A percentile compares a stretch with the other conserved stretches of the same genome.
These are phyloP conservation scores for Xylaria polymorpha DNA, from an alignment of 2,329 filamentous ascomycete genomes.

Conservation along the genomic window DNA sequence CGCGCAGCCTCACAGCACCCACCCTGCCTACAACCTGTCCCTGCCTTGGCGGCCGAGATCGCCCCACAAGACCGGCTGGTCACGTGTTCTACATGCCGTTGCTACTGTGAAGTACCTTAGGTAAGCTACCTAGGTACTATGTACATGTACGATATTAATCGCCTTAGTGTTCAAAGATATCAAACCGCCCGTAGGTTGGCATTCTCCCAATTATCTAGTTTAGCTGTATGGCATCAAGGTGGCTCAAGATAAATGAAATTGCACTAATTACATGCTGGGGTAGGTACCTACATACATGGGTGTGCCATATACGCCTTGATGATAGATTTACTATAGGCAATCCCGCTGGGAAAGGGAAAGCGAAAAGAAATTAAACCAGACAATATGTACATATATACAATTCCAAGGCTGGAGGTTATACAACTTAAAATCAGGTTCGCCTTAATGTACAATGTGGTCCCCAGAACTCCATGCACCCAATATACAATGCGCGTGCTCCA, in stretches of 20 bases:
- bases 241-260: no score
- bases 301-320: neutral
- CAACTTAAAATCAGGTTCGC: conserved; percentile 7
- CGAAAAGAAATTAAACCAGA: neutral
- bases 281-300: neutral
- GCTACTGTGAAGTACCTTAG: no score
- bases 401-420: conserved; percentile 9
- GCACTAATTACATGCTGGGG: no score
- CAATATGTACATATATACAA: conserved; percentile 14
- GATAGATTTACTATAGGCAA: neutral
- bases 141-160: no score
- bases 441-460: conserved; percentile 26
- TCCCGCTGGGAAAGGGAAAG: neutral
- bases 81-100: conserved; percentile 19
- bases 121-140: no score
- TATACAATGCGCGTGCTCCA: conserved; percentile 7
- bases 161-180: no score
- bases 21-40: neutral
- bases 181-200: no score
- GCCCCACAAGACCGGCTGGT: conserved; percentile 22
- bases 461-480: conserved; percentile 29
- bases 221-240: no score
- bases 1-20: conserved; percentile 46
- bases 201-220: no score
- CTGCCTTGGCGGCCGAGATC: conserved; percentile 25